Conservation (phyloP, 1,284 basidiomycete genomes). For the Malassezia sympodialis region DNA sequence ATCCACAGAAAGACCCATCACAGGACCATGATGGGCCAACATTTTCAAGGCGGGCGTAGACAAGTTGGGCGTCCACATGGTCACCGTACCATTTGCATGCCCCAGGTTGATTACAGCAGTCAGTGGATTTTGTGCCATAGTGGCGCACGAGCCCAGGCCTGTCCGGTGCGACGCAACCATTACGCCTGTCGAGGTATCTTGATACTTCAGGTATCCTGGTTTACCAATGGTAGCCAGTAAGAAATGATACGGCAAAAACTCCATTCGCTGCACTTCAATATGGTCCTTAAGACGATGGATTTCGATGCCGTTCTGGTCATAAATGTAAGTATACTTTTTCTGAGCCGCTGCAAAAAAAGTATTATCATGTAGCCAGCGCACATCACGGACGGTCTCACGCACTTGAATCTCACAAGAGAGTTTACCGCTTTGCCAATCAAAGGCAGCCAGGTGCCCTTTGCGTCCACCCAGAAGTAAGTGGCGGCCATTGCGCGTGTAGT, state of each 20-base stretch:
- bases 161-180: constrained; percentile 73
- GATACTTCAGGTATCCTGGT: constrained; percentile 83
- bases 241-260: constrained; percentile 94
- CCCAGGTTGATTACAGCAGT: constrained; percentile 90
- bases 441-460: constrained; percentile 81
- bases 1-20: constrained; percentile 71
- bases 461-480: constrained; percentile 56
- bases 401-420: constrained; percentile 81
- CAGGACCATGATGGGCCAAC: constrained; percentile 79
- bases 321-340: constrained; percentile 91
- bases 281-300: constrained; percentile 65
- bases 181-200: constrained; percentile 87
- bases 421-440: constrained; percentile 83
- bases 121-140: constrained; percentile 78
- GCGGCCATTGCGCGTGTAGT: constrained; percentile 82
- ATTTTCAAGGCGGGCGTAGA: constrained; percentile 81
- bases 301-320: constrained; percentile 82
- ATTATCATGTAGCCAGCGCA: constrained; percentile 87
- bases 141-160: constrained; percentile 61
- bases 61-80: constrained; percentile 90
- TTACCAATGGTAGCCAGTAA: constrained; percentile 77
- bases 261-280: constrained; percentile 78
- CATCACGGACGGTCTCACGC: constrained; percentile 76
- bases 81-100: constrained; percentile 67
- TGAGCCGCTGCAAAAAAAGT: constrained; percentile 90